Base-by-base conservation (phyloP, 2,329 filamentous ascomycete genomes). In the Verticillium albo-atrum region DNA sequence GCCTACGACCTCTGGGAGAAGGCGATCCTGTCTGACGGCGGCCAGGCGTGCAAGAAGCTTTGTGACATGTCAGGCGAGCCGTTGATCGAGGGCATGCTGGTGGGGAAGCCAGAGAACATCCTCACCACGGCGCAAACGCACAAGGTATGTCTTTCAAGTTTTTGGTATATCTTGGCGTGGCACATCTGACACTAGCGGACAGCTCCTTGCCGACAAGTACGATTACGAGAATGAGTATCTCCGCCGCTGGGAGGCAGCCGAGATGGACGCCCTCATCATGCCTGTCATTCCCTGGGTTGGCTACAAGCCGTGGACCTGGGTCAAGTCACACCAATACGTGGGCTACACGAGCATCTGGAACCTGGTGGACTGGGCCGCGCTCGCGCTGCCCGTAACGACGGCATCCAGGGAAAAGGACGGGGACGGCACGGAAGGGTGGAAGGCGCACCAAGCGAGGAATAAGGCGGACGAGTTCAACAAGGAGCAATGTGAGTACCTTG, bases 151-250 rank as follows among this genome's bases (percentile, higher is more conserved):
- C 67, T 2, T 77, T n/a, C 64, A 64, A n/a, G n/a, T n/a, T n/a
- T 68, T 23, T 68, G 70, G 4, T 67, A 56, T 4, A 61, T 20
- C 32, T 81, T 47, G 9, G 30, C 4, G 14, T 3, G 4, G n/a
- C 42, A 23, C 7, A 23, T 50, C 42, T 50, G 42, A 50, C 20
- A 23, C 2, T 12, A 2, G 5, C 6, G 20, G 9, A 12, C 71
- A 79, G 28, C 74, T 71, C 20, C 68, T 80, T 5, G 75, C 73
- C 57, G 73, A 73, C 12, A 68, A 83, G 59, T 75, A 80, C 54
- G 68, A 73, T n/a, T 70, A 74, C 55, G 57, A 61, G 3, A 57
- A 54, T 9, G 57, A 65, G 6, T 66, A 66, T 77, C 35, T 71
- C 6, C 70, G 75, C 25, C 66, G 61, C 0, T 85, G 76, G 72